Conservation (phyloP, 1,139 yeast species). For the Kurtzmaniella quercitrusa region DNA sequence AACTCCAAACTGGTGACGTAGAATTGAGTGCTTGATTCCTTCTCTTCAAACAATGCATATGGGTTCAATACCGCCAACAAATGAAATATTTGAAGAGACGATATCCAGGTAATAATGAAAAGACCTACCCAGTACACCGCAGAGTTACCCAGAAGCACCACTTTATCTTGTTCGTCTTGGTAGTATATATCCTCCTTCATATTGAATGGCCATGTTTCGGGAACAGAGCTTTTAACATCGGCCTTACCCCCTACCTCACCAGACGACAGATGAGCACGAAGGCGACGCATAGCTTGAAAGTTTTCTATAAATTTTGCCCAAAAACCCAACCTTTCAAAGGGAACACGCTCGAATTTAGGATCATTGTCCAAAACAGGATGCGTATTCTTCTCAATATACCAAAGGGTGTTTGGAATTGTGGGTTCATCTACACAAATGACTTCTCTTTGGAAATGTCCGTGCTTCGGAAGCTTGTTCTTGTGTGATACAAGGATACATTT, state of each 20-base stretch:
- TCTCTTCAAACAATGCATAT: conserved; percentile 18
- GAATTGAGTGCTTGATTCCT: conserved; percentile 12
- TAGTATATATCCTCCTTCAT: conserved; percentile 30
- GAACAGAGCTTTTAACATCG: conserved; percentile 19
- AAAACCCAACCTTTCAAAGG: conserved; percentile 21
- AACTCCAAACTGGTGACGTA: conserved; percentile 23
- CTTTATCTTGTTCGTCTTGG: conserved; percentile 15
- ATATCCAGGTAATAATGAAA: conserved; percentile 17
- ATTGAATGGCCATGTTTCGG: conserved; percentile 38
- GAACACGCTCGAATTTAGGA: conserved; percentile 15
- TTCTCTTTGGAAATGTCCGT: conserved; percentile 73
- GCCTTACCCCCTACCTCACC: not conserved
- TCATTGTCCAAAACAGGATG: conserved; percentile 44
- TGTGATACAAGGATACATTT: conserved; percentile 63
- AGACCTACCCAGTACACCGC: conserved; percentile 28
- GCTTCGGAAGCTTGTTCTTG: conserved; percentile 55
- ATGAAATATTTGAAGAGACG: conserved; percentile 17
- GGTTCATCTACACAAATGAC: conserved; percentile 71
- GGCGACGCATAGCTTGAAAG: conserved; percentile 31
- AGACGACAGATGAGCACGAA: conserved; percentile 15
- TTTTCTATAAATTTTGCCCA: conserved; percentile 27
- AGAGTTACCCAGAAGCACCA: conserved; percentile 35
- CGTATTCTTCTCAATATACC: conserved; percentile 61
- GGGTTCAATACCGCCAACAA: conserved; percentile 30
- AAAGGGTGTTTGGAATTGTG: conserved; percentile 51